phyloP scores from a whole-genome alignment of 1,139 yeast species.

The Waltiozyma sp. region DNA sequence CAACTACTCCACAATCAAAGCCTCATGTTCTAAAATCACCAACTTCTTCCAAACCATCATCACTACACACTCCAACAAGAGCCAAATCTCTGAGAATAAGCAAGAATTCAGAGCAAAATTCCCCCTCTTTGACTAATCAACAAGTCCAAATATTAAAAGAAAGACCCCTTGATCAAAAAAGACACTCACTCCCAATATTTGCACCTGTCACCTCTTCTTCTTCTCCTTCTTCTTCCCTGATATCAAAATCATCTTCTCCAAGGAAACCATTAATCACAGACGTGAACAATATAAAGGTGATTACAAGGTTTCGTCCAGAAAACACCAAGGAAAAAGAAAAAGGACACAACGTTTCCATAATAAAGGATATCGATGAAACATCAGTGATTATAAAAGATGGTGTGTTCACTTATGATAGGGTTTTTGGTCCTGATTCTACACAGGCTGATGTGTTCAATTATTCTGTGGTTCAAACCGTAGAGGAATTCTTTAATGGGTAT shows the following conservation, averaged over 20 bases:
- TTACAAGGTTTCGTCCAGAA: slow-evolving; percentile 56
- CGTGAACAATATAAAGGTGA: slow-evolving; percentile 41
- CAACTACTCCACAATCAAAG: neutral
- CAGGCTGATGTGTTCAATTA: slow-evolving; percentile 57
- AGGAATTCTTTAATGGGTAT: slow-evolving; percentile 66
- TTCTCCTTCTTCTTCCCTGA: neutral
- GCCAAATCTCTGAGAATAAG: neutral
- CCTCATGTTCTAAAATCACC: neutral
- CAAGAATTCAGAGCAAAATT: neutral
- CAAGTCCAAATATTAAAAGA: neutral
- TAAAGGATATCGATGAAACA: slow-evolving; percentile 24
- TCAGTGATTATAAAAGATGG: slow-evolving; percentile 20
- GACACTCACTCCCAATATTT: neutral
- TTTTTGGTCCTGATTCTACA: slow-evolving; percentile 38
- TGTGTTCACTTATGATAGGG: slow-evolving; percentile 53
- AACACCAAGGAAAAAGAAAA: slow-evolving; percentile 24
- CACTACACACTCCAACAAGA: neutral
- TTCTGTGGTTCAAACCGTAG: slow-evolving; percentile 45
- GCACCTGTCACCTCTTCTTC: neutral
- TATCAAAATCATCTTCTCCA: slow-evolving; percentile 2
- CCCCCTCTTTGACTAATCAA: neutral
- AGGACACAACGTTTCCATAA: slow-evolving; percentile 16
- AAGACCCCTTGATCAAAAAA: neutral
- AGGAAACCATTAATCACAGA: slow-evolving; percentile 1
- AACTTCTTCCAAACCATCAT: too few species aligned